Evolutionary conservation across 2,329 filamentous ascomycete genomes (phyloP).

Genomic region (Exophiala lecanii-corni): DNA sequence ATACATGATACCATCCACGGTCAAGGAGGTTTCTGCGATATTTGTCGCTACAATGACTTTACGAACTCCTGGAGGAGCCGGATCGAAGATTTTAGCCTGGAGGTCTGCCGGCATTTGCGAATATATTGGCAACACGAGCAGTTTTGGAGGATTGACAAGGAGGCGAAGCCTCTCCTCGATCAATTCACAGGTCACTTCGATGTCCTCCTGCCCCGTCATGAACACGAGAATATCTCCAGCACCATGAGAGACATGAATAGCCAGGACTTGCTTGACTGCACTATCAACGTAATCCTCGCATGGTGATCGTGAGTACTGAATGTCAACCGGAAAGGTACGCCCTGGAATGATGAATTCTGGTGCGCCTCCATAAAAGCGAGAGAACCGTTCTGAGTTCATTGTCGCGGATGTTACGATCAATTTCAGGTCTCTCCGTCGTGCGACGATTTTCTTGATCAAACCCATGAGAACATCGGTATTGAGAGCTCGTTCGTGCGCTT

Average conservation of each 20-base stretch:
- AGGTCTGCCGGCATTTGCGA: constrained; percentile 98
- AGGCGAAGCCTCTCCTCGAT: constrained; percentile 81
- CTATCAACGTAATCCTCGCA: constrained; percentile 98
- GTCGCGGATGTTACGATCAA: constrained; percentile 97
- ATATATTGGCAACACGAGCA: constrained; percentile 95
- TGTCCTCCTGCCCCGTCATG: constrained; percentile 99
- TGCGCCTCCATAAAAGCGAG: constrained; percentile 90
- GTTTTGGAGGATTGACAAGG: constrained; percentile 88
- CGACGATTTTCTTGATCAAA: constrained; percentile 92
- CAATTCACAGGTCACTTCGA: constrained; percentile 92
- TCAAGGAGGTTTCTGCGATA: constrained; percentile 96
- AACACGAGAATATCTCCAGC: constrained; percentile 93
- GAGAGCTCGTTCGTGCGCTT: constrained; percentile 91
- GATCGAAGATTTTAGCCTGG: constrained; percentile 96
- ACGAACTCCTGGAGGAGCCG: constrained; percentile 79
- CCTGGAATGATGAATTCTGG: constrained; percentile 96
- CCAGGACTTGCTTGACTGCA: constrained; percentile 89
- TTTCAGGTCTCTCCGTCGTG: constrained; percentile 83
- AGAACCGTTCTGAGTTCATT: constrained; percentile 96
- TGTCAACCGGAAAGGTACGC: constrained; percentile 92
- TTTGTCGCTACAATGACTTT: constrained; percentile 99
- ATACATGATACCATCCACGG: constrained; percentile 98
- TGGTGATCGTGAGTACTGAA: constrained; percentile 89
- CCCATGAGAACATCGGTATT: constrained; percentile 98
- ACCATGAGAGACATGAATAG: constrained; percentile 93